phyloP scores from a whole-genome alignment of 345 rosid species.

The Hibiscus mutabilis region DNA sequence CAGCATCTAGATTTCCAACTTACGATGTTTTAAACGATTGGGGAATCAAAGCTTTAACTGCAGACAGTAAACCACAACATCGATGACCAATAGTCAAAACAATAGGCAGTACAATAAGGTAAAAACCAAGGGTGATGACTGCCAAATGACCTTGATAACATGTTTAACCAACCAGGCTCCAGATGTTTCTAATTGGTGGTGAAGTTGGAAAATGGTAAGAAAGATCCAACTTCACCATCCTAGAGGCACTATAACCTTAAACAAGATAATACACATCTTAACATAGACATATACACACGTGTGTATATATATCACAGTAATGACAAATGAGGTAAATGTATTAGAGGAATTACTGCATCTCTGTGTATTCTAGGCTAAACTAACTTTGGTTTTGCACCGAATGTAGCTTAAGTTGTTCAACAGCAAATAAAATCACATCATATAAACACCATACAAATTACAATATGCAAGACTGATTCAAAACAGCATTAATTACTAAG shows the following conservation, averaged over 20 bases:
- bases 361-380: neutral
- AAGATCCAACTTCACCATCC: neutral
- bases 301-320: no score
- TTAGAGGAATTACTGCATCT: neutral
- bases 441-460: neutral
- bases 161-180: no score
- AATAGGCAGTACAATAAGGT: neutral
- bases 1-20: neutral
- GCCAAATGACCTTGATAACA: no score
- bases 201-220: no score
- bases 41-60: neutral
- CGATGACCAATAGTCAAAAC: neutral
- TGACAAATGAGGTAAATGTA: neutral
- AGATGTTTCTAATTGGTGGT: no score
- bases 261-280: no score
- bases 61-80: neutral
- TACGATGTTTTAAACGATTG: neutral
- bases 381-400: no score
- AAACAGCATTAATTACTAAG: neutral
- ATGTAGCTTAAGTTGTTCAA: neutral
- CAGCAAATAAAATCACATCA: neutral
- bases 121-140: neutral
- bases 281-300: no score
- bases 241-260: neutral
- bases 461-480: neutral